These are phyloP conservation scores for Tetratostichococcus sp. DNA, from an alignment of 139 green algal genomes.

Conservation along the genomic window DNA sequence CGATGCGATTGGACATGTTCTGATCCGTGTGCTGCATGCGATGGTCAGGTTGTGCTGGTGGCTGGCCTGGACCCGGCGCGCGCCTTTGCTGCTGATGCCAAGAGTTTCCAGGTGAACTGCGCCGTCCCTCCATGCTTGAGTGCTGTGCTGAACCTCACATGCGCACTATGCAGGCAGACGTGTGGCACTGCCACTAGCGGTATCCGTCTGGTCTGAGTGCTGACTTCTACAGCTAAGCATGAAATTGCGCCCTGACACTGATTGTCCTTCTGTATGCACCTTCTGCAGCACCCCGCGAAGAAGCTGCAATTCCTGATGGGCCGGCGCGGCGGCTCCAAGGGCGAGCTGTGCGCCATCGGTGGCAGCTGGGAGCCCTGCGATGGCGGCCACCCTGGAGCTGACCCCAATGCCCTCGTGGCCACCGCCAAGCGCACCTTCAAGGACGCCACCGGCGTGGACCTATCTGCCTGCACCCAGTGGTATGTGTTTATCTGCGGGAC, in stretches of 20 bases:
- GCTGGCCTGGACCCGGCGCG: slow-evolving; percentile 16
- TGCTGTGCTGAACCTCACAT: no score
- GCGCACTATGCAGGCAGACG: neutral
- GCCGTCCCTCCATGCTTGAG: no score
- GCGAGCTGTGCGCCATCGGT: slow-evolving; percentile 27
- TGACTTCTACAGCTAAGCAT: no score
- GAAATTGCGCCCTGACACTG: no score
- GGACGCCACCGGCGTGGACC: slow-evolving; percentile 38
- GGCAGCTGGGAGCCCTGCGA: slow-evolving; percentile 45
- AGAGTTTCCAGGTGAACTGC: slow-evolving; percentile 12
- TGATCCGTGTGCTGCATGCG: no score
- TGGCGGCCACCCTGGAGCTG: slow-evolving; percentile 35
- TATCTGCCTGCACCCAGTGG: slow-evolving; percentile 34
- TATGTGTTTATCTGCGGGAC: slow-evolving; percentile 10
- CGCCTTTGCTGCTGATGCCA: slow-evolving; percentile 3
- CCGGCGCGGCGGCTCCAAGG: slow-evolving; percentile 20
- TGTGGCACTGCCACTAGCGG: no score
- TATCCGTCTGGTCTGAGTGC: no score
- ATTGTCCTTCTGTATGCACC: no score
- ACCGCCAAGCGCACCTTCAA: slow-evolving; percentile 48
- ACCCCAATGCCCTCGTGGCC: slow-evolving; percentile 29
- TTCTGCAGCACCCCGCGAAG: slow-evolving; percentile 25
- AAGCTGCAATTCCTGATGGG: slow-evolving; percentile 41
- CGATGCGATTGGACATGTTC: neutral
- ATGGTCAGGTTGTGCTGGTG: slow-evolving; percentile 43